phyloP scores from a whole-genome alignment of 164 flowering plant species.

The Hamamelis virginiana region DNA sequence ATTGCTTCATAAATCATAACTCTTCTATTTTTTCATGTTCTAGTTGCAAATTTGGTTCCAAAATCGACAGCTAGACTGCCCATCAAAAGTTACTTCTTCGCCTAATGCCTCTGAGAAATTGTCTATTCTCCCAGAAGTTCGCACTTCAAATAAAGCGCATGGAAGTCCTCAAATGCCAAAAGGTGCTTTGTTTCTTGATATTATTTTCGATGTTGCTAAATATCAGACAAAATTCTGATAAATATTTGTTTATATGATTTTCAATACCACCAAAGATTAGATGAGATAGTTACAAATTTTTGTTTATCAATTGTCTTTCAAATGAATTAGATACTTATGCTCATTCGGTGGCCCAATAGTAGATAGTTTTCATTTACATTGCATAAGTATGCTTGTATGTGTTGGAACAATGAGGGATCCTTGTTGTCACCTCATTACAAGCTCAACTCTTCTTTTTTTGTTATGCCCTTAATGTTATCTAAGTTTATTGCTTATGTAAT shows the following conservation, averaged over 20 bases:
- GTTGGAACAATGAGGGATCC: too few relatives aligned
- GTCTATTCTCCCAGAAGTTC: slow-evolving; percentile 23
- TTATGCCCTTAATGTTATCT: too few relatives aligned
- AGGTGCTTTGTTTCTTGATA: slow-evolving; percentile 28
- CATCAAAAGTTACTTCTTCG: slow-evolving; percentile 21
- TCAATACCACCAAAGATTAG: not conserved
- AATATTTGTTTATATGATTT: not conserved
- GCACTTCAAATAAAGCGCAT: slow-evolving; percentile 20
- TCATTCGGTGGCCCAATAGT: not conserved
- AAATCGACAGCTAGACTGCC: slow-evolving; percentile 25
- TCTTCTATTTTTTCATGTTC: slow-evolving; percentile 9
- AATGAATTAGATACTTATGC: not conserved
- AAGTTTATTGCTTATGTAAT: too few relatives aligned
- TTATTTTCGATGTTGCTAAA: not conserved
- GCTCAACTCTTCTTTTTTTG: too few relatives aligned
- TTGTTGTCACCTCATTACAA: too few relatives aligned
- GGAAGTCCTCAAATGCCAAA: slow-evolving; percentile 23
- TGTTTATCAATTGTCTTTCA: slow-evolving; percentile 1
- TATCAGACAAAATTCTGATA: not conserved
- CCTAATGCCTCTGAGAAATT: slow-evolving; percentile 17
- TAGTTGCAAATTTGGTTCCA: slow-evolving; percentile 67
- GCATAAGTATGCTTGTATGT: not conserved
- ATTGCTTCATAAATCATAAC: not conserved
- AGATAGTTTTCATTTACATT: not conserved
- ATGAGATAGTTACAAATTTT: not conserved